Percentiles rank a stretch among this genome's conserved stretches.
Conservation (phyloP, 805 yeast species). For the Ogataea pini region DNA sequence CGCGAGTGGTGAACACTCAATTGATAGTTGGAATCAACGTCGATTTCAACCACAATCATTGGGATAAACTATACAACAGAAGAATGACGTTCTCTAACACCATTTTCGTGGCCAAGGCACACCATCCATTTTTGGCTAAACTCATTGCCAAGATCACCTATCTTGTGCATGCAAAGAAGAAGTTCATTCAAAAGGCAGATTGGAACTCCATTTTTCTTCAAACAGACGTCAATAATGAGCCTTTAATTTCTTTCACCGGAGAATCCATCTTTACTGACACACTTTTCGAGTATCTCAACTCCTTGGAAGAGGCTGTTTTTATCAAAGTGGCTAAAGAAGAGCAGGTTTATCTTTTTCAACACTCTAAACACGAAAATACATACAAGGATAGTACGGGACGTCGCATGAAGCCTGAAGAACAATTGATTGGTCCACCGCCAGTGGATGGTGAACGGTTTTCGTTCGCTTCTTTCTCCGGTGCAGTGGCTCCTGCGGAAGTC, state of each 20-base stretch:
- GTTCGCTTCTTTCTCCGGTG: constrained; percentile 32
- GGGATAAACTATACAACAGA: constrained; percentile 37
- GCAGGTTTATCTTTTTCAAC: constrained; percentile 20
- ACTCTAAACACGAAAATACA: neutral
- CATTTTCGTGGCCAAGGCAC: constrained; percentile 33
- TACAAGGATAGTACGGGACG: constrained; percentile 6
- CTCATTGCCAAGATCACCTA: constrained; percentile 35
- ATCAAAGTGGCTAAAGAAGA: constrained; percentile 35
- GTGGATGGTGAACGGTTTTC: constrained; percentile 29
- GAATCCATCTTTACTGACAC: constrained; percentile 37
- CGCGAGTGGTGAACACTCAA: constrained; percentile 24
- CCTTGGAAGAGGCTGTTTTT: constrained; percentile 28
- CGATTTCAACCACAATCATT: constrained; percentile 34
- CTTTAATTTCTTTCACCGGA: constrained; percentile 36
- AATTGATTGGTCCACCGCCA: constrained; percentile 20
- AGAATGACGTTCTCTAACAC: constrained; percentile 33
- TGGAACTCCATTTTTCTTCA: constrained; percentile 34
- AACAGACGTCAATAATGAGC: constrained; percentile 37
- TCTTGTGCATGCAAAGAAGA: constrained; percentile 28
- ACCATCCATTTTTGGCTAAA: constrained; percentile 38
- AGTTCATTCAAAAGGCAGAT: constrained; percentile 25
- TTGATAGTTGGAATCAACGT: constrained; percentile 33
- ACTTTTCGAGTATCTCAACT: constrained; percentile 34
- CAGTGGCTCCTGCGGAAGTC: constrained; percentile 35
- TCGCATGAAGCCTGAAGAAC: neutral